phyloP scores from a whole-genome alignment of 805 yeast genomes.

The Pichia exigua region DNA sequence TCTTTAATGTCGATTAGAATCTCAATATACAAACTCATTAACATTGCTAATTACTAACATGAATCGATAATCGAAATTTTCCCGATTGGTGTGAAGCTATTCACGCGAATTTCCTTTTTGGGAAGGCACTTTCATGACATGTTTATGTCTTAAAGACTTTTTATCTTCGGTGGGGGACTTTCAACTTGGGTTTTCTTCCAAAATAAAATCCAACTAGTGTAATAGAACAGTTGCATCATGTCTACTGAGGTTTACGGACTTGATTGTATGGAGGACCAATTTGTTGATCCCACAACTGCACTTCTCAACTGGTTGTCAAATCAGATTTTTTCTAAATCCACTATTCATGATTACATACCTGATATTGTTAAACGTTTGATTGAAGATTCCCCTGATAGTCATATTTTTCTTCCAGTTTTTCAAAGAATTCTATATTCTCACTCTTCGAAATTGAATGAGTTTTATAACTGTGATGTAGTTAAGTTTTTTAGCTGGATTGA shows the following conservation, averaged over 20 bases:
- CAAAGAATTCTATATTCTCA: constrained; percentile 3
- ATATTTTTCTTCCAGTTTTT: constrained; percentile 3
- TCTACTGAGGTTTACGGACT: background rate
- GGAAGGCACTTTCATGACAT: background rate
- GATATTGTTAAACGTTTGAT: constrained; percentile 18
- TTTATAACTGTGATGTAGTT: constrained; percentile 9
- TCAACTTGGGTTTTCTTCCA: too few species aligned
- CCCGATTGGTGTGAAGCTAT: background rate
- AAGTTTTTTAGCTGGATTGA: constrained; percentile 6
- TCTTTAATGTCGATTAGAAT: background rate
- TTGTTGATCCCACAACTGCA: background rate
- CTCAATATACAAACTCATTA: background rate
- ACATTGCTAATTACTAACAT: background rate
- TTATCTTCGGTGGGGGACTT: too few species aligned
- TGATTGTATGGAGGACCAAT: background rate
- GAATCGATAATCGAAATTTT: background rate
- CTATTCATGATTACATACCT: constrained; percentile 4
- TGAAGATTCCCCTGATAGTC: constrained; percentile 3
- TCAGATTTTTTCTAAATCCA: background rate
- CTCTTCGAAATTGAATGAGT: constrained; percentile 4
- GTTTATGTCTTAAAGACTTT: too few species aligned
- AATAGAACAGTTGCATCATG: background rate
- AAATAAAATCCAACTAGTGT: background rate
- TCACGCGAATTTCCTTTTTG: background rate
- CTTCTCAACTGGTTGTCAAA: background rate